Conservation (phyloP, 23 red algal genomes). For the Gracilariopsis chorda region DNA sequence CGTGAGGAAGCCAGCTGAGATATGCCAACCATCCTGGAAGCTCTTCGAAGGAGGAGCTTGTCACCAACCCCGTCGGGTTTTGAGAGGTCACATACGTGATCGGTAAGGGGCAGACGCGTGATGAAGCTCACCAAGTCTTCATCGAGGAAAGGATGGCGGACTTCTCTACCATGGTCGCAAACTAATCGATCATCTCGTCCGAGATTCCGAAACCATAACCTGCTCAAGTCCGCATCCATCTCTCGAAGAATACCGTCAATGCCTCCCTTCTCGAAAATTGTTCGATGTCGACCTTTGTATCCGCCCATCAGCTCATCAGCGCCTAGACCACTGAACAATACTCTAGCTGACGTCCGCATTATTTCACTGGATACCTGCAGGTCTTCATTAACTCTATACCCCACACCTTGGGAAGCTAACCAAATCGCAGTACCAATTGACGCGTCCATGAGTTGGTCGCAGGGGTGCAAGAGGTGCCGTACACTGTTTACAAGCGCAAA, state of each 20-base stretch:
- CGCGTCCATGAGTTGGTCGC: slow-evolving; percentile 83
- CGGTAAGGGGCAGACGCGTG: slow-evolving; percentile 34
- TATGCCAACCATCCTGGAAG: slow-evolving; percentile 43
- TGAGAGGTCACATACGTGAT: slow-evolving; percentile 51
- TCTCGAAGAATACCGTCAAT: slow-evolving; percentile 62
- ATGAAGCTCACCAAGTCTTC: slow-evolving; percentile 66
- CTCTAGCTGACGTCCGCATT: background rate
- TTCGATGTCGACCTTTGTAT: slow-evolving; percentile 90
- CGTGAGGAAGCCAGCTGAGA: slow-evolving; percentile 18
- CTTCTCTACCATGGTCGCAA: slow-evolving; percentile 73
- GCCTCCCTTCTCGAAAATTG: slow-evolving; percentile 65
- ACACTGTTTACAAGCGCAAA: background rate
- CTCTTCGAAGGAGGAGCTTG: slow-evolving; percentile 72
- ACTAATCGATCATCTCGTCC: slow-evolving; percentile 88
- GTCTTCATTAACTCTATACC: background rate
- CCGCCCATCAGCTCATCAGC: slow-evolving; percentile 95
- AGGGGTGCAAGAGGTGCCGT: slow-evolving; percentile 55
- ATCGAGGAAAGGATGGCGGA: slow-evolving; percentile 81
- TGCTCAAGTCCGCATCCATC: slow-evolving; percentile 84
- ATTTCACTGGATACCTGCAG: background rate
- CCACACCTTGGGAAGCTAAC: slow-evolving; percentile 63
- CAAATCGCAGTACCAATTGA: slow-evolving; percentile 80
- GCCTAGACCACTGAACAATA: slow-evolving; percentile 89
- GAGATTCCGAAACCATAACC: slow-evolving; percentile 94
- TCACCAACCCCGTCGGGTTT: slow-evolving; percentile 68